Evolutionary conservation across 2,329 filamentous ascomycete genomes (phyloP).

Genomic region (Podosphaera xanthii): DNA sequence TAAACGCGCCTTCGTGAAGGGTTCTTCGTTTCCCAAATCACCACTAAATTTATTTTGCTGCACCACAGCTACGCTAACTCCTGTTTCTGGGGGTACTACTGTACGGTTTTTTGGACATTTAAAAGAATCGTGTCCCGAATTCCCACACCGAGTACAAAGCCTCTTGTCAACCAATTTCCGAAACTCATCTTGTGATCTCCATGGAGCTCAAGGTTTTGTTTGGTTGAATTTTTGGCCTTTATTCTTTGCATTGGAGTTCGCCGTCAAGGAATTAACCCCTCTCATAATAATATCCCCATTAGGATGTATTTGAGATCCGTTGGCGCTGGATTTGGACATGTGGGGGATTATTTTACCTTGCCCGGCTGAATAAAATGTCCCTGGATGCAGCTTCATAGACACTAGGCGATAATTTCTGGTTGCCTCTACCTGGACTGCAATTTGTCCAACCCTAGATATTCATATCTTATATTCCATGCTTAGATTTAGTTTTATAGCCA

Average conservation of each 20-base stretch:
- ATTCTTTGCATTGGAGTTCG: not conserved
- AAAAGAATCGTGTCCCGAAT: not conserved
- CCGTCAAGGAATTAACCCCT: not conserved
- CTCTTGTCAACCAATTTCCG: not conserved
- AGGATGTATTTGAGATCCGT: not conserved
- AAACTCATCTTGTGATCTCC: not conserved
- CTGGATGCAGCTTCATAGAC: not conserved
- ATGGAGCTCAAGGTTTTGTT: not conserved
- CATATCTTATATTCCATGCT: not conserved
- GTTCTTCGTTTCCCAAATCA: not conserved
- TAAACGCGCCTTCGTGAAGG: not conserved
- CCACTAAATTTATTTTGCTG: not conserved
- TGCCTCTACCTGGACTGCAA: not conserved
- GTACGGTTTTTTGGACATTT: not conserved
- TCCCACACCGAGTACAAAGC: not conserved
- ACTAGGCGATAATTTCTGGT: not conserved
- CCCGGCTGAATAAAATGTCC: not conserved
- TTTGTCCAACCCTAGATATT: not conserved
- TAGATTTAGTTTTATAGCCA: not conserved
- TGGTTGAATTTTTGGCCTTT: not conserved
- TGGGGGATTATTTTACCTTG: not conserved
- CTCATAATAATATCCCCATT: not conserved
- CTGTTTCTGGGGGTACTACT: not conserved
- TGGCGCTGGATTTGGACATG: not conserved
- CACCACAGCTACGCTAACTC: not conserved